Conservation (phyloP, 352 stramenopile genomes). For the Pythium oligandrum region DNA sequence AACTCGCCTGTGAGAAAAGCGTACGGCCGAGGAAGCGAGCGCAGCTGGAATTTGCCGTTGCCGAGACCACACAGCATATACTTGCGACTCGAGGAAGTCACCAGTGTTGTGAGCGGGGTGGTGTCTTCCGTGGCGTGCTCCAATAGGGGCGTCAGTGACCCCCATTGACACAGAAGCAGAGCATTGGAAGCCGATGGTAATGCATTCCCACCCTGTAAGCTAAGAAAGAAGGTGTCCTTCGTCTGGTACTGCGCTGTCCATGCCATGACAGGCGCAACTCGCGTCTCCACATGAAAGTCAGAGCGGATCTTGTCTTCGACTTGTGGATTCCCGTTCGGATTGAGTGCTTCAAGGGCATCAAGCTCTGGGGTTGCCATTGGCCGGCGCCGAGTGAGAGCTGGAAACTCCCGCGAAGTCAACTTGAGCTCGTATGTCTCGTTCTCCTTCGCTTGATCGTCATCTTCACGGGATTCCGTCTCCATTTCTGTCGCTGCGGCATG, state of each 20-base stretch:
- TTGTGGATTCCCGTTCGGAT: slow-evolving; percentile 28
- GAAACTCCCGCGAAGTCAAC: slow-evolving; percentile 34
- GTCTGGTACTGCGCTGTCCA: slow-evolving; percentile 40
- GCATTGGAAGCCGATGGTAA: slow-evolving; percentile 20
- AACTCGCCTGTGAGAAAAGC: slow-evolving; percentile 74
- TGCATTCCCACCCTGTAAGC: slow-evolving; percentile 18
- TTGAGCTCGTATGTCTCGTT: slow-evolving; percentile 55
- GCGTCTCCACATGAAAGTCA: slow-evolving; percentile 43
- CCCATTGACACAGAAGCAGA: slow-evolving; percentile 33
- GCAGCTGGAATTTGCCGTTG: slow-evolving; percentile 82
- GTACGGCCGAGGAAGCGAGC: slow-evolving; percentile 35
- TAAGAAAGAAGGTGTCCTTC: slow-evolving; percentile 40
- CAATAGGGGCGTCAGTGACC: slow-evolving; percentile 20
- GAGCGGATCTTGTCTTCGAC: slow-evolving; percentile 44
- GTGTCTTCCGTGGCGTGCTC: slow-evolving; percentile 40
- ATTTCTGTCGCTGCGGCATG: slow-evolving; percentile 6
- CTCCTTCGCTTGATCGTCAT: slow-evolving; percentile 13
- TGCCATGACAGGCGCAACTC: slow-evolving; percentile 16
- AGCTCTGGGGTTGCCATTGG: slow-evolving; percentile 50
- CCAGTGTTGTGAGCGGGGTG: slow-evolving; percentile 31
- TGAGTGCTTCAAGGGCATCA: slow-evolving; percentile 35
- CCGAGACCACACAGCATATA: slow-evolving; percentile 74
- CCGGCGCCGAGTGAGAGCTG: slow-evolving; percentile 34
- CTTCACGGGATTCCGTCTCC: slow-evolving; percentile 3
- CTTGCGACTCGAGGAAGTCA: slow-evolving; percentile 39